Evolutionary conservation across 768 basidiomycete species (phyloP).

Genomic region (Sistotremastrum suecicum): DNA sequence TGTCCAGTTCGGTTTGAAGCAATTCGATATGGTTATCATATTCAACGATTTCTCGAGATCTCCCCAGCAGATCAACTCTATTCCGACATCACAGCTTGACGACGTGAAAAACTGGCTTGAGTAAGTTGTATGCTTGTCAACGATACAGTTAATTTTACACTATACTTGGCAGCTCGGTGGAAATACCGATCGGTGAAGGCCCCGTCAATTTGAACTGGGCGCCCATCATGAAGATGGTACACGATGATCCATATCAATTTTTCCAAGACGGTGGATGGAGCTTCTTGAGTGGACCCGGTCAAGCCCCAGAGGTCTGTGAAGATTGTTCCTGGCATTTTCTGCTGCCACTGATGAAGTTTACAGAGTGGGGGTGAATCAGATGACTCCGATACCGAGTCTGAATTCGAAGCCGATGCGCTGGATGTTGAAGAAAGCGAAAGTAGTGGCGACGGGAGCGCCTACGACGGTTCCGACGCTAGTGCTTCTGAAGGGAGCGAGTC

Average conservation of each 20-base stretch:
- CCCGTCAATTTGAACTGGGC: conserved; percentile 98
- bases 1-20: conserved; percentile 90
- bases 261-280: conserved; percentile 95
- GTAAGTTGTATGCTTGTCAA: conserved; percentile 32
- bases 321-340: background rate
- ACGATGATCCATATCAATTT: conserved; percentile 89
- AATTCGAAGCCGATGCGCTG: conserved; percentile 40
- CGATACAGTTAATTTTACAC: background rate
- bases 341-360: conserved; percentile 8
- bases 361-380: conserved; percentile 34
- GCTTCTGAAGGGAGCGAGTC: conserved; percentile 52
- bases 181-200: conserved; percentile 90
- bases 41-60: conserved; percentile 91
- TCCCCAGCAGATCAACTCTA: conserved; percentile 93
- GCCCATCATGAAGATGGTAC: conserved; percentile 97
- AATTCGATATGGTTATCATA: conserved; percentile 95
- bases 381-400: conserved; percentile 54
- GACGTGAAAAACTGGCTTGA: conserved; percentile 99
- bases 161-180: conserved; percentile 62
- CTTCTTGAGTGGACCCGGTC: conserved; percentile 62
- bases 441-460: conserved; percentile 40
- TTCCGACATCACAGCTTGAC: conserved; percentile 80
- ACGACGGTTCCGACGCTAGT: conserved; percentile 37
- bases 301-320: conserved; percentile 50
- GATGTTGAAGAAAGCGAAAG: conserved; percentile 27